A percentile compares a stretch with the other conserved stretches of the same genome.
Conservation (phyloP, 768 basidiomycete species). For the Termitomyces titanicus region DNA sequence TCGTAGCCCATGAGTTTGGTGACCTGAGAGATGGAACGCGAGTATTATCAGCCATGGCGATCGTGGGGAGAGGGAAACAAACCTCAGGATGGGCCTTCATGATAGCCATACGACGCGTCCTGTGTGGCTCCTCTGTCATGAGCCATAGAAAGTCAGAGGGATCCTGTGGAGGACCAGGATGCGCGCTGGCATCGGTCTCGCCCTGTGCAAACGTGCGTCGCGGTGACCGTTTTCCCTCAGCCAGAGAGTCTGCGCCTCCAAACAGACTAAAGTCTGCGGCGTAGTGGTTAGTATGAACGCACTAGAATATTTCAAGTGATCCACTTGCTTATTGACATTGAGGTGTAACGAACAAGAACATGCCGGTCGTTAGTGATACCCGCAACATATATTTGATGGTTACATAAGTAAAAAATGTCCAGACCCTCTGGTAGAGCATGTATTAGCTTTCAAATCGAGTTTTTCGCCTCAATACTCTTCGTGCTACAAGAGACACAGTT, state of each 20-base stretch:
- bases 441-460: not conserved
- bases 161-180: constrained; percentile 61
- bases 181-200: constrained; percentile 36
- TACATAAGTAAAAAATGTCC: constrained; percentile 2
- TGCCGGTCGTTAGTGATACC: not conserved
- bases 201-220: constrained; percentile 47
- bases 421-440: not conserved
- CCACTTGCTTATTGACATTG: constrained; percentile 10
- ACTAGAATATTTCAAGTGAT: not conserved
- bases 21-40: constrained; percentile 64
- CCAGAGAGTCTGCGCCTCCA: constrained; percentile 78
- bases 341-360: not conserved
- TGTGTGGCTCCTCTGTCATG: constrained; percentile 97
- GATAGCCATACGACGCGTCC: constrained; percentile 81
- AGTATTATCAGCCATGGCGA: not conserved
- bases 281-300: not conserved
- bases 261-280: constrained; percentile 69
- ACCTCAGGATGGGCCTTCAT: constrained; percentile 95
- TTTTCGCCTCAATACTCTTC: not conserved
- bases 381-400: not conserved
- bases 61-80: not conserved
- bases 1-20: constrained; percentile 97
- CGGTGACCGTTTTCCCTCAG: constrained; percentile 50
- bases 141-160: constrained; percentile 92
- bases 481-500: not conserved